phyloP scores from a whole-genome alignment of 139 green algal species.

The Chlorella vulgaris region DNA sequence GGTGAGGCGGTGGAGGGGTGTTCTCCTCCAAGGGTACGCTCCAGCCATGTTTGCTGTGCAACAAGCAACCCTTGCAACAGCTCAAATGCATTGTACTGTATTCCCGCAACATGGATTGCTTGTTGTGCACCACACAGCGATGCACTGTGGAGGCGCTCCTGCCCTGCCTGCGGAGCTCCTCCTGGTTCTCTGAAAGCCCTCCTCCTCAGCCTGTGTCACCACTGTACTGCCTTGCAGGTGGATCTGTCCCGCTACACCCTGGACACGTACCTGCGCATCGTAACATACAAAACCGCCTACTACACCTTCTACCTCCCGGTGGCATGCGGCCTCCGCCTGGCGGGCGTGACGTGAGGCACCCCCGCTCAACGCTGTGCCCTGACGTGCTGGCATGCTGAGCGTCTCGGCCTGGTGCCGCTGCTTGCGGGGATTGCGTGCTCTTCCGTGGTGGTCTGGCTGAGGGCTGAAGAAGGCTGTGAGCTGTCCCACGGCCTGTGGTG shows the following conservation, averaged over 20 bases:
- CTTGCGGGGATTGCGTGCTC: no score
- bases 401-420: no score
- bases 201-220: background rate
- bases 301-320: slow-evolving; percentile 98
- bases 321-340: slow-evolving; percentile 89
- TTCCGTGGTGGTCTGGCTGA: no score
- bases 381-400: no score
- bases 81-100: no score
- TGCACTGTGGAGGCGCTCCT: background rate
- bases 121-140: no score
- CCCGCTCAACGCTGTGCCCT: no score
- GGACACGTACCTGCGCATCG: slow-evolving; percentile 93
- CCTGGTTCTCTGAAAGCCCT: background rate
- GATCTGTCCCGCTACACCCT: slow-evolving; percentile 88
- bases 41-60: no score
- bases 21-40: no score
- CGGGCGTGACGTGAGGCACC: slow-evolving; percentile 66
- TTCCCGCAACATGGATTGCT: no score
- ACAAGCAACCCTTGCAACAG: no score
- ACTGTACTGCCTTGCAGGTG: slow-evolving; percentile 11
- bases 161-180: background rate
- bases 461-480: no score
- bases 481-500: background rate
- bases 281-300: slow-evolving; percentile 96
- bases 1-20: background rate